These are phyloP conservation scores for Mucor plumbeus DNA, from an alignment of 371 early-diverging fungal genomes.

Conservation along the genomic window DNA sequence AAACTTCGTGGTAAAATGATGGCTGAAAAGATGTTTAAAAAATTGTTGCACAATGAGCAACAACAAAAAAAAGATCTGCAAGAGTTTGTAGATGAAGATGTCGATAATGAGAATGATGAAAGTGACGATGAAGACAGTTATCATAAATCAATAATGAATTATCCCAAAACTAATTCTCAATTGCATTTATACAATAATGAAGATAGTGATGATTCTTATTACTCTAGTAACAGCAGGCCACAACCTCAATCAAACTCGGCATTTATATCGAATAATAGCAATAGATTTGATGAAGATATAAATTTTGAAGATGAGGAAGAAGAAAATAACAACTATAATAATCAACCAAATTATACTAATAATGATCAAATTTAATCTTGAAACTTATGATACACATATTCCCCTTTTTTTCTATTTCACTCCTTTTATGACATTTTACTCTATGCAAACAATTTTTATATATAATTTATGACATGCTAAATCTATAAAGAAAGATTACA, in stretches of 20 bases:
- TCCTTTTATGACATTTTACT: constrained; percentile 8
- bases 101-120: background rate
- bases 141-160: background rate
- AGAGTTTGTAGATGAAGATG: constrained; percentile 18
- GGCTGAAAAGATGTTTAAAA: constrained; percentile 61
- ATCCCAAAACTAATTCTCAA: no score
- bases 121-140: background rate
- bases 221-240: background rate
- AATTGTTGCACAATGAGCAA: constrained; percentile 23
- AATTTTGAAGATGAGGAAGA: constrained; percentile 15
- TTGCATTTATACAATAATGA: background rate
- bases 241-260: background rate
- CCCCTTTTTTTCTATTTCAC: background rate
- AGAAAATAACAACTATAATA: background rate
- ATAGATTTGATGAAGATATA: constrained; percentile 26
- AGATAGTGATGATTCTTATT: background rate
- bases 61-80: constrained; percentile 10
- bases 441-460: constrained; percentile 2
- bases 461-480: background rate
- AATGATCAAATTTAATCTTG: background rate
- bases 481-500: background rate
- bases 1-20: constrained; percentile 59
- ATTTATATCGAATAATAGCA: background rate
- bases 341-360: background rate
- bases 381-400: background rate